These are phyloP conservation scores for Schizopora paradoxa DNA, from an alignment of 1,284 basidiomycete species.

Conservation along the genomic window DNA sequence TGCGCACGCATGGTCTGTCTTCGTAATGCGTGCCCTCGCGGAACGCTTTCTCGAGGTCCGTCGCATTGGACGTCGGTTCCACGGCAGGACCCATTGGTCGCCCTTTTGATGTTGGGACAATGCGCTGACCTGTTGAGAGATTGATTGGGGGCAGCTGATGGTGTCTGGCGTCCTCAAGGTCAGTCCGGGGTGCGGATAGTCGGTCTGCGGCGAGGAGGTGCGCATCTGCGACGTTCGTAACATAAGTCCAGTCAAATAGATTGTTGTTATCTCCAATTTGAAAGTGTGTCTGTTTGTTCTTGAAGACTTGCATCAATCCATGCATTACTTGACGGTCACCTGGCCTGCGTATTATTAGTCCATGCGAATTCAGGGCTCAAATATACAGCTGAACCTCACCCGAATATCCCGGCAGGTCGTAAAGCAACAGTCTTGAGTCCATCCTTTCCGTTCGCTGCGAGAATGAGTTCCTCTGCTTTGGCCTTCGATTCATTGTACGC, in stretches of 20 bases:
- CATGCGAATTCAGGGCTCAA: conserved; percentile 7
- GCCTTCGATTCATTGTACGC: conserved; percentile 98
- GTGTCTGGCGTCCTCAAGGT: conserved; percentile 42
- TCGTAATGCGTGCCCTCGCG: conserved; percentile 40
- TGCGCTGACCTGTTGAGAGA: conserved; percentile 53
- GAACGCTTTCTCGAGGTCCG: conserved; percentile 57
- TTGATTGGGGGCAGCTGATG: conserved; percentile 60
- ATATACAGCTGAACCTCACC: conserved; percentile 42
- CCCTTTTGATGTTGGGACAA: conserved; percentile 72
- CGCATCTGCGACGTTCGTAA: conserved; percentile 92
- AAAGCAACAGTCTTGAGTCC: conserved; percentile 87
- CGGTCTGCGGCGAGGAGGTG: conserved; percentile 93
- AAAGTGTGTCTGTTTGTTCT: conserved; percentile 82
- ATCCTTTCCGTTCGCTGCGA: conserved; percentile 80
- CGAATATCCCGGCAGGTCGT: conserved; percentile 95
- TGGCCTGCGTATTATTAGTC: conserved; percentile 45
- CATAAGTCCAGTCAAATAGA: conserved; percentile 97
- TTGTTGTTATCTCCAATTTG: conserved; percentile 95
- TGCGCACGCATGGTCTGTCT: conserved; percentile 62
- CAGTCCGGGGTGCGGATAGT: conserved; percentile 46
- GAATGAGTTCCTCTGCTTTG: conserved; percentile 79
- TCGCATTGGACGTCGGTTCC: conserved; percentile 52
- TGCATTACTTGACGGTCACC: conserved; percentile 88
- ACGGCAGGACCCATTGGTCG: conserved; percentile 79
- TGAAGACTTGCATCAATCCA: conserved; percentile 78